Conservation (phyloP, 108 stramenopile species). For the Asterionellopsis glacialis region DNA sequence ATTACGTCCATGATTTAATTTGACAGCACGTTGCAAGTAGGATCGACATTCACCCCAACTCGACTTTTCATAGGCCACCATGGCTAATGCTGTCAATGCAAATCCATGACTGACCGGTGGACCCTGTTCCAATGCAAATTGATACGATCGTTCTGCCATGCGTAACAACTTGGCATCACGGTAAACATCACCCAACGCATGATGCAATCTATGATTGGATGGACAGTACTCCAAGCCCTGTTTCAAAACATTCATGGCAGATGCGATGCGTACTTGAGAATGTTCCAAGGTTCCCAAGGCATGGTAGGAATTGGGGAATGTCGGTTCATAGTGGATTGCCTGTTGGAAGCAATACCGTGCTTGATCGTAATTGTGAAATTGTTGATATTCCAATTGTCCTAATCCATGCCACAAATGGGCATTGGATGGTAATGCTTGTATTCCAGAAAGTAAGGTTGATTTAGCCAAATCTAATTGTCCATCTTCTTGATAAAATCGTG, state of each 20-base stretch:
- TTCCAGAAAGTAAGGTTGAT: conserved; percentile 38
- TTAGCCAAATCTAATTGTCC: conserved; percentile 43
- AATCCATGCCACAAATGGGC: conserved; percentile 66
- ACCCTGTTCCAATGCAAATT: conserved; percentile 37
- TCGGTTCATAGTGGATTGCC: conserved; percentile 53
- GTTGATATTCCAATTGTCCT: conserved; percentile 49
- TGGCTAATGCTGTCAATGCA: conserved; percentile 59
- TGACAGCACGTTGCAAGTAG: conserved; percentile 39
- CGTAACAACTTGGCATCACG: conserved; percentile 67
- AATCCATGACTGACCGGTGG: conserved; percentile 59
- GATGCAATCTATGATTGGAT: conserved; percentile 70
- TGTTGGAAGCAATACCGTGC: conserved; percentile 36
- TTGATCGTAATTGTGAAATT: not conserved
- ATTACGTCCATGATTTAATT: conserved; percentile 52
- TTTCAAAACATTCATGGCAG: conserved; percentile 58
- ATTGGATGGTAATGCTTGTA: conserved; percentile 34
- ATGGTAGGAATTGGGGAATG: conserved; percentile 73
- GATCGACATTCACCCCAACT: conserved; percentile 38
- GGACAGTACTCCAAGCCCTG: conserved; percentile 57
- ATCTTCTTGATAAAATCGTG: conserved; percentile 61
- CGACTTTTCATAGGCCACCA: conserved; percentile 59
- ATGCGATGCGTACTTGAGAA: conserved; percentile 56
- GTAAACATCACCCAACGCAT: conserved; percentile 77
- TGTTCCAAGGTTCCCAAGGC: conserved; percentile 67
- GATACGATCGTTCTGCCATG: conserved; percentile 60